Base-by-base conservation (phyloP, 2,329 filamentous ascomycete genomes). In the Clonostachys rosea region DNA sequence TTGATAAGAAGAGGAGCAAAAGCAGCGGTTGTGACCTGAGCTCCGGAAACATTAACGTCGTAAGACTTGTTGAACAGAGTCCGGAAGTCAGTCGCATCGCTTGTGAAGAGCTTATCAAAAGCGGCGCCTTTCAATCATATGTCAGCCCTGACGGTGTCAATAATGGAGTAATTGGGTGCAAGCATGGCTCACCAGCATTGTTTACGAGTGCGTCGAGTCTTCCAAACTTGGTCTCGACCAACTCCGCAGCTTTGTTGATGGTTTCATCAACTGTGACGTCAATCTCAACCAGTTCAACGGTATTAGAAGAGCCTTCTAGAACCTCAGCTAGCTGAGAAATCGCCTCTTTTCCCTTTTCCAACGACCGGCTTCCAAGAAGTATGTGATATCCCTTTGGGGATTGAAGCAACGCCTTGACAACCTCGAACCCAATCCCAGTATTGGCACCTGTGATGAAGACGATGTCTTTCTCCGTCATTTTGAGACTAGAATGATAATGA, bases 1-100 rank as follows among this genome's bases (percentile, higher is more conserved):
- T 34, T 20, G 13, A 75, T 59, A 0, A 76, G 64, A 1, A 77
- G 57, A 1, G 73, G 71, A n/a, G 61, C 47, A 47, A 66, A 61
- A 0, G 59, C 56, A 34, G 56, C 51, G 0, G 67, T 69, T 24
- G 68, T 47, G 24, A 66, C 36, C 4, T 46, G 44, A 13, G 44
- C 40, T 12, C 44, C 44, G 1, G 44, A 17, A 4, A 30, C 36
- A 20, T 46, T 46, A 17, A 33, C 33, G 18, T 40, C 35, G 8
- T 37, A 46, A 7, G 44, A 20, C 10, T 17, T 33, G 44, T 40
- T 41, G n/a, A 12, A 46, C 8, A 17, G 10, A n/a, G 40, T 37
- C 16, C 35, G 34, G 14, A 46, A 17, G 17, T 9, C 34, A 14
- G 40, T 30, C 20, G 40, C 33, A 24, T 18, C 44, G 42, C n/a